phyloP scores from a whole-genome alignment of 2,329 filamentous ascomycete species.

The Fusarium longipes region DNA sequence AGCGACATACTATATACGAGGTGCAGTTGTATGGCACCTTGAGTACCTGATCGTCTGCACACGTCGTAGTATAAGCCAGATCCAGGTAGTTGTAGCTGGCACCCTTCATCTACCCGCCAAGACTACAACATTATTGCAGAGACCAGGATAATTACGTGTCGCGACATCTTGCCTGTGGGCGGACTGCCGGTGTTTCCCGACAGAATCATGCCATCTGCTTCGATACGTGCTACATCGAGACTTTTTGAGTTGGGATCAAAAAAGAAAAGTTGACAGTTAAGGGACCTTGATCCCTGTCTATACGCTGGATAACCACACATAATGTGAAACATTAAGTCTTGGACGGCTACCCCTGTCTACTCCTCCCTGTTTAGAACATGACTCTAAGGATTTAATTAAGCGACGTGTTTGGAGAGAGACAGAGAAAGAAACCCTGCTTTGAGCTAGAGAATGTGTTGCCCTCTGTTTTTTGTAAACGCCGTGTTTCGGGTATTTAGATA shows the following conservation, averaged over 20 bases:
- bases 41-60: background rate
- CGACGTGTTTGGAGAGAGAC: background rate
- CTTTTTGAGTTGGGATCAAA: constrained; percentile 6
- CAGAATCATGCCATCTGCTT: constrained; percentile 45
- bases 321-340: constrained; percentile 36
- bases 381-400: background rate
- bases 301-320: constrained; percentile 5
- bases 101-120: constrained; percentile 17
- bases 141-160: constrained; percentile 32
- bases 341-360: constrained; percentile 34
- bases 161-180: constrained; percentile 3
- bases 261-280: constrained; percentile 31
- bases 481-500: constrained; percentile 11
- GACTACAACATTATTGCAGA: constrained; percentile 11
- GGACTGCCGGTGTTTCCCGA: constrained; percentile 44
- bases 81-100: background rate
- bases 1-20: constrained; percentile 27
- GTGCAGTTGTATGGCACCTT: background rate
- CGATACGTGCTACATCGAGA: constrained; percentile 31
- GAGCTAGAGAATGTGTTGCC: constrained; percentile 26
- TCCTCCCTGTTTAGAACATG: background rate
- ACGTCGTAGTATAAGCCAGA: too few relatives aligned
- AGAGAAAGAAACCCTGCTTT: constrained; percentile 5
- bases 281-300: constrained; percentile 24
- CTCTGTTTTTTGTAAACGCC: constrained; percentile 27